Conservation (phyloP, 2,329 filamentous ascomycete species). For the Botrytis cinerea region DNA sequence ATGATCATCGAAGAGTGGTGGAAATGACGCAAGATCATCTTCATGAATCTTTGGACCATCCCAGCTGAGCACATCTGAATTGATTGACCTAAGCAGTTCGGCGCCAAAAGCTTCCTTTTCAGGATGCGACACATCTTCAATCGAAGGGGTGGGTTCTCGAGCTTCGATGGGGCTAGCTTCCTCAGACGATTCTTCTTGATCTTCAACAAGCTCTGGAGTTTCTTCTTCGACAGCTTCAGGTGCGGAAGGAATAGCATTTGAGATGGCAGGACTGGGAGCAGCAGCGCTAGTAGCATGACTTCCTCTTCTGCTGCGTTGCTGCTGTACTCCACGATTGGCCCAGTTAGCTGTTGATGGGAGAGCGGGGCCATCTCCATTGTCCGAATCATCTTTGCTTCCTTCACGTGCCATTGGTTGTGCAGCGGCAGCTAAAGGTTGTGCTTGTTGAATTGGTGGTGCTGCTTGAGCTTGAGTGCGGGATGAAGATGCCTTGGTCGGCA, state of each 20-base stretch:
- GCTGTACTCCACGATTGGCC: constrained; percentile 69
- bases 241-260: constrained; percentile 56
- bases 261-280: constrained; percentile 79
- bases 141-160: constrained; percentile 23
- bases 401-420: constrained; percentile 72
- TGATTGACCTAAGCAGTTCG: constrained; percentile 49
- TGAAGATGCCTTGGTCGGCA: constrained; percentile 53
- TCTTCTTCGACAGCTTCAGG: constrained; percentile 52
- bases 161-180: constrained; percentile 19
- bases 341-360: constrained; percentile 91
- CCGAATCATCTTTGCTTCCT: constrained; percentile 74
- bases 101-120: constrained; percentile 40
- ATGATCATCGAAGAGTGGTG: constrained; percentile 78
- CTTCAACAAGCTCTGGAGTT: constrained; percentile 25
- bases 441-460: constrained; percentile 41
- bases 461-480: constrained; percentile 54
- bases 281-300: constrained; percentile 82
- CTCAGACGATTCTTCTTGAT: constrained; percentile 25
- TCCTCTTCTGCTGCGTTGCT: constrained; percentile 64
- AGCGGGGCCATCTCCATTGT: constrained; percentile 80
- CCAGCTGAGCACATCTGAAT: constrained; percentile 51
- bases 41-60: constrained; percentile 51
- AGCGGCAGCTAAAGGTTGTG: constrained; percentile 42
- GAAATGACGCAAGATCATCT: constrained; percentile 53
- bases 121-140: constrained; percentile 29